phyloP scores from a whole-genome alignment of 805 yeast genomes.

The Candida verbasci region DNA sequence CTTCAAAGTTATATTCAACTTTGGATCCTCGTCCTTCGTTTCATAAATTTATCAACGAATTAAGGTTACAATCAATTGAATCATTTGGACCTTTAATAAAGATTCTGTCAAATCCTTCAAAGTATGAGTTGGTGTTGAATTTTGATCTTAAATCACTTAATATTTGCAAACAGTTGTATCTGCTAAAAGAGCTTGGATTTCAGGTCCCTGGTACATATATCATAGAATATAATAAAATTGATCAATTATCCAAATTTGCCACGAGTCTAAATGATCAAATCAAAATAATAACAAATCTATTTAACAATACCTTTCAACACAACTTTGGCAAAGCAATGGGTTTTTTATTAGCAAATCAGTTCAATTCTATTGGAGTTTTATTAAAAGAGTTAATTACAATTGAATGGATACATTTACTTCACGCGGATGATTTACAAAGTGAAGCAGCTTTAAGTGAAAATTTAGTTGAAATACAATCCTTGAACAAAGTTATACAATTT shows the following conservation, averaged over 20 bases:
- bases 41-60: conserved; percentile 44
- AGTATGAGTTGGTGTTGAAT: conserved; percentile 40
- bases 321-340: conserved; percentile 39
- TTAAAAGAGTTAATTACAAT: conserved; percentile 33
- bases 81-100: conserved; percentile 34
- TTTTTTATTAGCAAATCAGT: conserved; percentile 35
- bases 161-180: conserved; percentile 51
- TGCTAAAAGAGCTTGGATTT: conserved; percentile 46
- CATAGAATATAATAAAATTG: conserved; percentile 45
- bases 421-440: conserved; percentile 44
- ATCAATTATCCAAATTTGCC: conserved; percentile 55
- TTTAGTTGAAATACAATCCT: conserved; percentile 21
- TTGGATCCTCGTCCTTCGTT: conserved; percentile 41
- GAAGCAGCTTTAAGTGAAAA: conserved; percentile 23
- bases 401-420: conserved; percentile 52
- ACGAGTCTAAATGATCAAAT: conserved; percentile 29
- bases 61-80: conserved; percentile 3
- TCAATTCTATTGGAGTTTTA: conserved; percentile 23
- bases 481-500: conserved; percentile 18
- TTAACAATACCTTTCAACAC: conserved; percentile 16
- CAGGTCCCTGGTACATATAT: conserved; percentile 53
- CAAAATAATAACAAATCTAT: conserved; percentile 3
- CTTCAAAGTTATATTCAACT: conserved; percentile 40
- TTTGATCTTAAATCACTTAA: conserved; percentile 43
- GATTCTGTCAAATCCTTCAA: conserved; percentile 18